Base-by-base conservation (phyloP, 306 rosid species). In the Lathyrus tuberosus region DNA sequence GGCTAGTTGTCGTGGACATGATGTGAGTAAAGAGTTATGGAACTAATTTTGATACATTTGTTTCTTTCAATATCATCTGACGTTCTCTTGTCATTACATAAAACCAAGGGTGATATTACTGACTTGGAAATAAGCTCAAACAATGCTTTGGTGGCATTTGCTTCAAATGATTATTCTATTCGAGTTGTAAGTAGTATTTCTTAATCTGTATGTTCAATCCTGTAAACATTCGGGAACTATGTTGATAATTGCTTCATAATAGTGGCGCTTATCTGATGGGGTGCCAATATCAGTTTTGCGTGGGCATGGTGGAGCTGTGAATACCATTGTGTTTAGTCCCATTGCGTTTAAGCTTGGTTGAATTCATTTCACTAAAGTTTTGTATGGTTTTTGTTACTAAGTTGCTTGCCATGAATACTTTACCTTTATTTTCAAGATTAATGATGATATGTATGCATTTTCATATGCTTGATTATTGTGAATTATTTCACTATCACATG, bases 181-280 rank as follows among this genome's bases (percentile, higher is more conserved):
- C 87, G 97, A 81, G 96, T 91, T 80, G 97, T 91, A 85, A 76
- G 96, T 82, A 69, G 84, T 76, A 57, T 76, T 51, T 31, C 62
- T 59, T 42, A 54, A 63, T 57, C 11, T 60, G 38, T 49, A 44
- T 54, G 65, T 49, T 56, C 62, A 41, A 28, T 52, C 56, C 70
- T 62, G 65, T 6, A 69, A 72, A 73, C 60, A 66, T 46, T 42
- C n/a, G 30, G 41, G 18, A 57, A 13, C 41, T 83, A 70, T 70
- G 74, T 53, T 76, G 60, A 65, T 51, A 73, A 73, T 77, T 62
- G 57, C 71, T 14, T 72, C 59, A 18, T 62, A 77, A 66, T 80
- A 91, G 97, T 91, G 97, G 97, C 93, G 96, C 76, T 82, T 91
- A 82, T 91, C 93, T 30, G 93, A 91, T 79, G 97, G 97, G 70